A percentile compares a stretch with the other conserved stretches of the same genome.
Conservation (phyloP, 768 basidiomycete genomes). For the Boletus insuetus region DNA sequence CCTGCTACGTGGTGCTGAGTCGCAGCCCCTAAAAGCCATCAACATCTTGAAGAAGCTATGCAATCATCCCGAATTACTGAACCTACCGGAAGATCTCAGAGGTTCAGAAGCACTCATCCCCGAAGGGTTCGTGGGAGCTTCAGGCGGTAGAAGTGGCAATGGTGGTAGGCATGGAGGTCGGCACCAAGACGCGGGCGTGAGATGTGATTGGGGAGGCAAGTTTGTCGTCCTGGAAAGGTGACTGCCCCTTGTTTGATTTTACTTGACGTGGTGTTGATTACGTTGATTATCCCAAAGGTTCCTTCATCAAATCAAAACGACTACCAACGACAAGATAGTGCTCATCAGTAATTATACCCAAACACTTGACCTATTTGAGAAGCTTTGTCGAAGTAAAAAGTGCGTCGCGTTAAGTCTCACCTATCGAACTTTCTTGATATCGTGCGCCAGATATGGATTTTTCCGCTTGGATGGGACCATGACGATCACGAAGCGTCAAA, state of each 20-base stretch:
- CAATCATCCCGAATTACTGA: constrained; percentile 90
- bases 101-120: constrained; percentile 84
- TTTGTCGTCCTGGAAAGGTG: constrained; percentile 92
- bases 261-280: not conserved
- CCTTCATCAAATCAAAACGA: constrained; percentile 73
- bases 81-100: constrained; percentile 78
- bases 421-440: not conserved
- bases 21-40: constrained; percentile 95
- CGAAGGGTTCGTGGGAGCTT: constrained; percentile 68
- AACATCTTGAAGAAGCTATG: constrained; percentile 93
- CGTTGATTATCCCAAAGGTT: constrained; percentile 50
- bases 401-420: constrained; percentile 31
- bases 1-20: constrained; percentile 79
- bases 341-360: constrained; percentile 97
- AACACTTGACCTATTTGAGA: constrained; percentile 91
- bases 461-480: constrained; percentile 95
- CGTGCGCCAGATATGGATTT: constrained; percentile 68
- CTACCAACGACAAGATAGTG: constrained; percentile 93
- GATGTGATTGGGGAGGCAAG: constrained; percentile 87
- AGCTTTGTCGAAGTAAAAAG: constrained; percentile 83
- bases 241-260: constrained; percentile 7
- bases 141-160: constrained; percentile 4
- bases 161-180: constrained; percentile 41
- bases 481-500: constrained; percentile 88
- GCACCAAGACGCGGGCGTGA: constrained; percentile 45